These are phyloP conservation scores for Candida alai DNA, from an alignment of 805 yeast species.

Conservation along the genomic window DNA sequence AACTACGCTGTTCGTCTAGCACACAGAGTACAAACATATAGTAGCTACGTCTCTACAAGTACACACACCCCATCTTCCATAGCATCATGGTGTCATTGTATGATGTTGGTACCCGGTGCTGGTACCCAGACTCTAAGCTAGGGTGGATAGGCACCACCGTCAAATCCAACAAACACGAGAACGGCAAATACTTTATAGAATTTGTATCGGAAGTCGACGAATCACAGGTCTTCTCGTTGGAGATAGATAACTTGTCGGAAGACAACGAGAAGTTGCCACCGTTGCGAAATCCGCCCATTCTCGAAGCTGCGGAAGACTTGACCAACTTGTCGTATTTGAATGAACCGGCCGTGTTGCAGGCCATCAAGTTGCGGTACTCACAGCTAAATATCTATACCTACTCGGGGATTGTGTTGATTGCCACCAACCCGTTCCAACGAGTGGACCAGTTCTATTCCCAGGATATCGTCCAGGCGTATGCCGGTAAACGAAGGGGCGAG, in stretches of 20 bases:
- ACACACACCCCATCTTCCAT: no score
- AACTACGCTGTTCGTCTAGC: no score
- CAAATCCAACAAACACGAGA: constrained; percentile 35
- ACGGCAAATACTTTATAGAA: constrained; percentile 45
- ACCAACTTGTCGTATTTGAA: constrained; percentile 88
- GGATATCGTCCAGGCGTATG: constrained; percentile 91
- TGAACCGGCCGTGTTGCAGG: constrained; percentile 95
- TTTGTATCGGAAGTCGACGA: constrained; percentile 51
- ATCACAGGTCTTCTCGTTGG: constrained; percentile 40
- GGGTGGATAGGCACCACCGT: constrained; percentile 79
- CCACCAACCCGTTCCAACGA: constrained; percentile 91
- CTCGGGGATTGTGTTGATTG: constrained; percentile 94
- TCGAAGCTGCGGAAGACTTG: constrained; percentile 92
- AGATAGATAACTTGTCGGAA: constrained; percentile 46
- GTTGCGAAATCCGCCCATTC: constrained; percentile 83
- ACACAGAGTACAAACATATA: no score
- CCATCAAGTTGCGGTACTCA: constrained; percentile 83
- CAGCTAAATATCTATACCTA: constrained; percentile 92
- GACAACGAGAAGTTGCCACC: constrained; percentile 64
- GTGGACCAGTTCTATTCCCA: constrained; percentile 88
- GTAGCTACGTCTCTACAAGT: no score
- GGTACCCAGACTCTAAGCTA: constrained; percentile 69
- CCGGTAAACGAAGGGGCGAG: constrained; percentile 90
- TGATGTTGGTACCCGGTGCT: constrained; percentile 58
- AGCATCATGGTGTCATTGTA: constrained; percentile 15